These are phyloP conservation scores for Choanephora cucurbitarum DNA, from an alignment of 371 early-diverging fungal genomes.

Conservation along the genomic window DNA sequence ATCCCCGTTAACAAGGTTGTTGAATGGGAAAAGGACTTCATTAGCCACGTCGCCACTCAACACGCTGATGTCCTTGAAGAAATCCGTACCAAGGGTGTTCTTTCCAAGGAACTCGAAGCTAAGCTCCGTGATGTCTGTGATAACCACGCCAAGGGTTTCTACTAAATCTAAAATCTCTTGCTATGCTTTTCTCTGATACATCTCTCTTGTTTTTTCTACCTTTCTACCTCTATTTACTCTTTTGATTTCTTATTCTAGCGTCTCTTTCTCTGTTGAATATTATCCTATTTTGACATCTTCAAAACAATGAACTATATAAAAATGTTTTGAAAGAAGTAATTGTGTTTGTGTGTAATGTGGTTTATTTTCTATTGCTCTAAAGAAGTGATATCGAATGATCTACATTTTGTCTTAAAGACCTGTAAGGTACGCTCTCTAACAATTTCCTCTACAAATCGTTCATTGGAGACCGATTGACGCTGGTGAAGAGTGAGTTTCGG, in stretches of 20 bases:
- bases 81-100: conserved; percentile 83
- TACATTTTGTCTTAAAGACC: conserved; percentile 70
- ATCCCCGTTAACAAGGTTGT: conserved; percentile 84
- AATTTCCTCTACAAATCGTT: conserved; percentile 72
- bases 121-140: conserved; percentile 83
- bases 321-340: not conserved
- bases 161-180: conserved; percentile 34
- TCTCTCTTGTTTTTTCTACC: not conserved
- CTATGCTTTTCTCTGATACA: not conserved
- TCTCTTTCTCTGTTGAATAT: no score
- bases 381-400: conserved; percentile 65
- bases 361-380: conserved; percentile 30
- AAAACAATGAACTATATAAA: not conserved
- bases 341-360: not conserved
- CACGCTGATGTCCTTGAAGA: conserved; percentile 84
- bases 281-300: no score
- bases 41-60: conserved; percentile 84
- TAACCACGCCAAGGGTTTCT: conserved; percentile 87
- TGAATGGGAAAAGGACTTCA: conserved; percentile 88
- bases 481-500: conserved; percentile 22
- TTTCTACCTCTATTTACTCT: no score
- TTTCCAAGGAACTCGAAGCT: conserved; percentile 74
- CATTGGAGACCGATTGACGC: conserved; percentile 74
- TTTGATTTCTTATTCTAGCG: no score
- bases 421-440: conserved; percentile 70